These are phyloP conservation scores for Alternaria incomplexa DNA, from an alignment of 2,329 filamentous ascomycete genomes.

Conservation along the genomic window DNA sequence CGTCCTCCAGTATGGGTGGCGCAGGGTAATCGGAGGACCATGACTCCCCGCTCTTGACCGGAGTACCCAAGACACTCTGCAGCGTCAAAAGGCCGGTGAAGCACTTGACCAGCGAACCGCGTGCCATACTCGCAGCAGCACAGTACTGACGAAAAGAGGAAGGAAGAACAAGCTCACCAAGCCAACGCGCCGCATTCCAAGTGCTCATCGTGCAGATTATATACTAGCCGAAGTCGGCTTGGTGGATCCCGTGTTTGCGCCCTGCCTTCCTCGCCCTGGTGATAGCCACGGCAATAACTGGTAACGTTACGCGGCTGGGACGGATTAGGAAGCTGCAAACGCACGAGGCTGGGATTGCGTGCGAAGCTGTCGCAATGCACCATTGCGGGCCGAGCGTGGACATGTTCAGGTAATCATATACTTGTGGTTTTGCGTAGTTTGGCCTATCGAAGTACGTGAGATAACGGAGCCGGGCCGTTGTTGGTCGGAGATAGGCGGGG, in stretches of 20 bases:
- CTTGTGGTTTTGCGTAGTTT: background rate
- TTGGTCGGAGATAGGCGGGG: background rate
- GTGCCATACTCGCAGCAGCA: slow-evolving; percentile 27
- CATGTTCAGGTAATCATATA: background rate
- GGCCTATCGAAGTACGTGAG: background rate
- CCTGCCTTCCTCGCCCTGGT: background rate
- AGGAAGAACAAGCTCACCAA: slow-evolving; percentile 12
- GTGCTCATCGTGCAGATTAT: slow-evolving; percentile 14
- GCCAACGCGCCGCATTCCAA: slow-evolving; percentile 6
- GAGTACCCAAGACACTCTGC: slow-evolving; percentile 34
- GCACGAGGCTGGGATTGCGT: slow-evolving; percentile 2
- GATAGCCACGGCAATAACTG: slow-evolving; percentile 5
- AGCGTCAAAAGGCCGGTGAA: slow-evolving; percentile 36
- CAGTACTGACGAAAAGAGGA: slow-evolving; percentile 12
- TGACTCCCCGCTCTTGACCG: slow-evolving; percentile 18
- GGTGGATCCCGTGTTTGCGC: background rate
- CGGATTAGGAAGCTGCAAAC: slow-evolving; percentile 10
- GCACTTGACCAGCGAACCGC: slow-evolving; percentile 22
- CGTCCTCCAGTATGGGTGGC: slow-evolving; percentile 22
- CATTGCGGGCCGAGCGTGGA: background rate
- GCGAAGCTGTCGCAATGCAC: slow-evolving; percentile 1
- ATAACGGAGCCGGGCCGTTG: slow-evolving; percentile 6
- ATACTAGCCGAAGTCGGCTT: slow-evolving; percentile 10
- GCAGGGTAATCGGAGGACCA: slow-evolving; percentile 14
- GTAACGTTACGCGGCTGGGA: slow-evolving; percentile 2